Evolutionary conservation across 805 yeast genomes (phyloP), one percentile per base, ranked within the genome.

Genomic region (Saccharomycodes ludwigii): DNA sequence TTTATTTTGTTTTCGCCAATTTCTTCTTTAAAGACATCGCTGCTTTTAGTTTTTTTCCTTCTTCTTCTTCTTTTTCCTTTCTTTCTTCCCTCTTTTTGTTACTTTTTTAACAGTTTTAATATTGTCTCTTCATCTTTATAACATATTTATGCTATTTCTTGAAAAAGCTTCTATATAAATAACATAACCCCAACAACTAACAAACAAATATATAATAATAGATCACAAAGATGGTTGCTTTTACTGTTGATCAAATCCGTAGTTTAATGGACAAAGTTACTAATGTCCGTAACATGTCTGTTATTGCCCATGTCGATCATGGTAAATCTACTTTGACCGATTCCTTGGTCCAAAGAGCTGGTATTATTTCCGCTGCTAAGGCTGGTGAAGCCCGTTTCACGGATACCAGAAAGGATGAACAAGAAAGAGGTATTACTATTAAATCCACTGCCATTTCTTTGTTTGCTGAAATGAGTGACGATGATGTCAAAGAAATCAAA

Each of bases 311-410:
- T 76, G 97, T 88, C 81, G 98, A 88, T 77, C 98, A 91, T 76
- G 98, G 98, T 73, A 88, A 88, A 70, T 86, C 96, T 52, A 88
- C 98, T 56, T 78, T 88, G 68, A 88, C 98, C 68, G 98, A 88
- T 71, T 91, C 98, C 47, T 80, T 88, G 63, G 97, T 88, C 57
- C 97, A 88, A 74, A 80, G 79, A 60, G 98, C 98, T 52, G 98
- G 98, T 84, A 88, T 91, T 66, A 88, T 88, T 59, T 91, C 97
- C 38, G 96, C 98, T 58, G 96, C 95, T 59, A 84, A 84, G 73
- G 98, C 98, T 46, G 98, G 98, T 79, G 97, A 91, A 62, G 98
- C 97, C 57, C 86, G 98, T 73, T 91, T 88, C 79, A 91, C 82
- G 58, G 98, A 88, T 71, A 88, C 98, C 76, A 85, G 98, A 81